Evolutionary conservation across 495 filamentous ascomycete species (phyloP), one percentile per base, ranked within the genome.

Genomic region (Podospora conica): DNA sequence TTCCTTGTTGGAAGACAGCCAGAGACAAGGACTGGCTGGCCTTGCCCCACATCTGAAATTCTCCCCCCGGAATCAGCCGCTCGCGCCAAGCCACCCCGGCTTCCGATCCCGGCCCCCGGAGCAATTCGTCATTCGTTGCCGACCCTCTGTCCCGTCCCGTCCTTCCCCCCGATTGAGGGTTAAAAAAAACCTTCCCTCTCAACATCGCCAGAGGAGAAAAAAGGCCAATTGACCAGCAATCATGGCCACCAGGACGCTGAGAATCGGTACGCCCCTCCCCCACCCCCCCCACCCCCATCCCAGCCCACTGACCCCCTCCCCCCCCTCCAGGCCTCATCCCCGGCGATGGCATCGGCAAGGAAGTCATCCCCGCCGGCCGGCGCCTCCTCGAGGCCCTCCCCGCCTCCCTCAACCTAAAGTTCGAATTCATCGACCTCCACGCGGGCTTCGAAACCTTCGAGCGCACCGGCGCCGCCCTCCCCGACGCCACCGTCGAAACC

Each of bases 261-360:
- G 82, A 77, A 88, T 88, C 73, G 86, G 86, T 87, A 74, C 72
- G 74, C 33, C n/a, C 62, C 58, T 29, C 40, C 48, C 15, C n/a
- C 15, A 0, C 23, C 55, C 21, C 31, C 11, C 18, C 53, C 55
- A 58, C 58, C 28, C 27, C 58, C 21, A 60, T 31, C 3, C 12
- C 22, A 60, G 24, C 27, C 56, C 24, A 58, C 60, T 58, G n/a
- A 20, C 71, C 57, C 27, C 8, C 23, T 0, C 53, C 71, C 57
- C 27, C 8, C 23, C 1, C 53, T 2, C 54, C 70, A 96, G 93
- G 93, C 74, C 90, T 98, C 75, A 97, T 98, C 73, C 91, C 95
- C 77, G 95, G 95, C 76, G 95, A 98, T 82, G 95, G 95, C 77
- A 98, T 98, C 78, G 95, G 95, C 77, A 91, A 91, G 74, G 95